Base-by-base conservation (phyloP, 225 moss, liverwort and hornwort genomes). In the Polytrichum commune region DNA sequence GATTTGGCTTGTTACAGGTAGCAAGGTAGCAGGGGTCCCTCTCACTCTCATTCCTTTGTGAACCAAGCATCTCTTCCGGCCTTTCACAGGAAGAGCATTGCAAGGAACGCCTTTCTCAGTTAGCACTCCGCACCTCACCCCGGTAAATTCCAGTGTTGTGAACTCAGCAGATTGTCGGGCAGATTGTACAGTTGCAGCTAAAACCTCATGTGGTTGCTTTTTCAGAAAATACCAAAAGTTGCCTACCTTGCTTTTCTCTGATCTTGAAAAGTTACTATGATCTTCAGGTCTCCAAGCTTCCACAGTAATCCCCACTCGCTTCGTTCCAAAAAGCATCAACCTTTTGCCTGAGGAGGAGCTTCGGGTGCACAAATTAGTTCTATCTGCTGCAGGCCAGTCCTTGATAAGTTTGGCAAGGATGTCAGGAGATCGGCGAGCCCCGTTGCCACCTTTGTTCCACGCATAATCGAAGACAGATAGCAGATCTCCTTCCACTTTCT, bases 381-480 rank as follows among this genome's bases (percentile, higher is more conserved):
- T 74, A 53, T 83, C 54, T 25, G 75, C 28, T 19, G 88, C 74
- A 66, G 66, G 87, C 72, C 87, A 90, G 55, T 84, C 69, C 73
- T 87, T 69, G 26, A 90, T 83, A 76, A 95, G 74, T 67, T 93
- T 98, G 70, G 83, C 85, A 24, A 91, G 85, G 74, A 98, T 90
- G 63, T 94, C 97, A 20, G 83, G 79, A 62, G 93, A 85, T 29
- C 97, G 83, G 64, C 97, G 85, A 30, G 72, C 82, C 27, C 95
- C 95, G 61, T 95, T 98, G 72, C 73, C 69, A 16, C 82, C 74
- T 63, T 80, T 84, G 63, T 98, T 98, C 97, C 97, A 98, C 0
- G 97, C 92, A 57, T 98, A 98, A 62, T 98, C 97, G 24, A 95
- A 98, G 20, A 91, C 87, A 28, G 82, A 79, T 13, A 98, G 83